Evolutionary conservation across 2,329 filamentous ascomycete species (phyloP), one percentile per base, ranked within the genome.

Genomic region (Ceratocystis colombiana): DNA sequence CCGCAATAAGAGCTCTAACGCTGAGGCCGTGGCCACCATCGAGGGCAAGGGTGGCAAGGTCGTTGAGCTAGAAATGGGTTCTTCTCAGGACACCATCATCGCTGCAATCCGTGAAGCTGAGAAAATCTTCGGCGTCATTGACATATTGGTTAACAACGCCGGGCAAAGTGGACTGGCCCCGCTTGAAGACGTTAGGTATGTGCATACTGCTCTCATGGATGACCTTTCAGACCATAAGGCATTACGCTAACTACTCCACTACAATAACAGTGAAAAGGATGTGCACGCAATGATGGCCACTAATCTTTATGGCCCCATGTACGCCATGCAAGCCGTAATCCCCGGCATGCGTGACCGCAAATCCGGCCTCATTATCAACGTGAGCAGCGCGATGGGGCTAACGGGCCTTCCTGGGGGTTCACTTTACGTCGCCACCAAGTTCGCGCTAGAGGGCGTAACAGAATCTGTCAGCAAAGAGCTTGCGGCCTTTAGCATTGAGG

Each of bases 281-380:
- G 74, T 76, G 25, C 72, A 73, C 53, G 71, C 75, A 25, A 73
- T 75, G 48, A 79, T 80, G 69, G 72, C 78, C 65, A 79, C 78
- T 64, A 82, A 83, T 68, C 72, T 82, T 33, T 79, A 80, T 67
- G 79, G 79, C 8, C 74, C 77, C 5, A 71, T 82, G 3, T 78
- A 77, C 68, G 72, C 79, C n/a, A 77, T 75, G 45, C 78, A 79
- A 63, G 78, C 79, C 45, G 75, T 79, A 7, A 71, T 83, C 0
- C 80, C 80, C 0, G 73, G 76, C 41, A 75, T 84, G 70, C 77
- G 81, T 28, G 70, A 71, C 6, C 75, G 74, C 3, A 68, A 72
- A 2, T 72, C 74, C 1, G 78, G 80, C 2, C 75, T 74, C 17
- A 75, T 83, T 61, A 72, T 79, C 67, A 80, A 80, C 69, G 70